A percentile compares a stretch with the other conserved stretches of the same genome.
Conservation (phyloP, 495 filamentous ascomycete species). For the Penicillium riverlandense region DNA sequence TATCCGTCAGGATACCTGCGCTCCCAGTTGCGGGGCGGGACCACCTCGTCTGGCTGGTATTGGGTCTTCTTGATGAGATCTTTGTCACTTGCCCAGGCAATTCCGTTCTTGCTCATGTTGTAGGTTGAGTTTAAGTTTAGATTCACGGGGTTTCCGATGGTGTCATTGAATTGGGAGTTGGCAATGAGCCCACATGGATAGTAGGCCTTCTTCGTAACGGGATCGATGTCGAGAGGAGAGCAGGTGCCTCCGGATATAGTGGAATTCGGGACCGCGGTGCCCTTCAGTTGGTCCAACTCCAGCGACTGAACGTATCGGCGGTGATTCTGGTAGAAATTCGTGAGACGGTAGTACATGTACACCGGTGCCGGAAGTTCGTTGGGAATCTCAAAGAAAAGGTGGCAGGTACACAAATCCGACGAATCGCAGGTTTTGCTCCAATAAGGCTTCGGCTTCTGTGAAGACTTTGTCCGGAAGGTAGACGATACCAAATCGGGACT, state of each 20-base stretch:
- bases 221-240: slow-evolving; percentile 59
- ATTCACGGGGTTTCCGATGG: slow-evolving; percentile 51
- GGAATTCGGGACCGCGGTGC: slow-evolving; percentile 51
- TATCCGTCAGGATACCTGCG: slow-evolving; percentile 43
- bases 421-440: slow-evolving; percentile 5
- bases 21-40: slow-evolving; percentile 82
- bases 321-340: slow-evolving; percentile 99
- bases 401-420: slow-evolving; percentile 42
- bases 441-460: slow-evolving; percentile 19
- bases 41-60: slow-evolving; percentile 56
- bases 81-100: slow-evolving; percentile 79
- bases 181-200: slow-evolving; percentile 96
- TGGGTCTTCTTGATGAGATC: slow-evolving; percentile 65
- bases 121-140: slow-evolving; percentile 37
- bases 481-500: slow-evolving; percentile 43
- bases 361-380: slow-evolving; percentile 72
- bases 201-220: slow-evolving; percentile 54
- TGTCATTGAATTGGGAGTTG: slow-evolving; percentile 96
- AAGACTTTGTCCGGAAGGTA: slow-evolving; percentile 52
- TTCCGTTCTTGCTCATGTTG: slow-evolving; percentile 67
- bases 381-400: slow-evolving; percentile 68
- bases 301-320: slow-evolving; percentile 90
- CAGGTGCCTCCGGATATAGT: slow-evolving; percentile 64
- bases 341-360: slow-evolving; percentile 86
- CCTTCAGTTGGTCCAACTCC: slow-evolving; percentile 73